Evolutionary conservation across 177 flowering plant genomes (phyloP), one percentile per base, ranked within the genome.

Genomic region (Vitis hybrid): DNA sequence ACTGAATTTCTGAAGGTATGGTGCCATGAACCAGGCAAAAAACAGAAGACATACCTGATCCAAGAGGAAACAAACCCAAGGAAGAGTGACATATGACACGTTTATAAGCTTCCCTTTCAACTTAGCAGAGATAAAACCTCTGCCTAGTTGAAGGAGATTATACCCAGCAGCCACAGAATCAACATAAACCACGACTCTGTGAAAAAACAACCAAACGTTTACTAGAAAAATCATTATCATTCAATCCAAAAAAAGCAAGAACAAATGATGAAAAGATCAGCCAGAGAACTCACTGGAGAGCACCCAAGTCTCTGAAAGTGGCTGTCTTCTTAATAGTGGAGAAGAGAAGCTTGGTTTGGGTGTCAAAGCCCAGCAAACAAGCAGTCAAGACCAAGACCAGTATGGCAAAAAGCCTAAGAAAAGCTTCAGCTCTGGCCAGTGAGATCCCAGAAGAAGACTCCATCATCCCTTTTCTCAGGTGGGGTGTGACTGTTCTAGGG

Each of bases 11-110:
- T 26, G 30, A 26, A 26, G 30, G 30, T 26, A 26, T 64, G 32
- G 15, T 48, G 11, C 5, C 52, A 12, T 6, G n/a, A 13, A 65
- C 13, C 5, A 64, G 0, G 11, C 12, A 18, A 32, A 9, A 52
- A 23, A 54, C 6, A 67, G n/a, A n/a, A 62, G 12, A 12, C 1
- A 52, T 79, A 88, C 97, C 91, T 89, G 97, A 77, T 91, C 97
- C 52, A 88, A 56, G 6, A 87, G 68, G 77, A 86, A 82, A 68
- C 57, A 70, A 59, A 75, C 9, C 94, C 97, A 89, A 26, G 83
- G 82, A 11, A 78, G 59, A 64, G 66, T 64, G 51, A n/a, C 54
- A 60, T 65, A 54, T 15, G 75, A 67, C 15, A 56, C 26, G 11
- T 70, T 66, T 23, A 58, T 7, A 39, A 39, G 66, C 19, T 68